Evolutionary conservation across 257 asterid genomes (phyloP), one percentile per base, ranked within the genome.

Genomic region (Ligustrum vulgare): DNA sequence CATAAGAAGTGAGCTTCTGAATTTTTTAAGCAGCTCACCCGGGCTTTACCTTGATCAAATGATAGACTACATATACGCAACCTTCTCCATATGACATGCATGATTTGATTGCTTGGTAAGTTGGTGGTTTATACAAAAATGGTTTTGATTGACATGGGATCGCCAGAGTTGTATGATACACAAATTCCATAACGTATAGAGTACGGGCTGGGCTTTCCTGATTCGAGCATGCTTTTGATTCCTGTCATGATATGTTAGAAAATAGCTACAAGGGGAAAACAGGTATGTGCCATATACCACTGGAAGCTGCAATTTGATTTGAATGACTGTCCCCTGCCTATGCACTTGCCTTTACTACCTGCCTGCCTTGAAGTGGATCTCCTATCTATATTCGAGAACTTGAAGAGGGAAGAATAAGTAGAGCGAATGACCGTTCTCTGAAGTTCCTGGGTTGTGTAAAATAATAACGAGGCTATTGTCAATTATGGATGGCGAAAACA

Each of bases 101-200:
- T n/a, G 20, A 12, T 36, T 62, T 62, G 70, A 23, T 23, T 25
- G 4, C 51, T 56, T 56, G 37, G 22, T 18, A 18, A 20, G 33
- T 9, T 22, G 35, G 25, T 15, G n/a, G 68, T 28, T 7, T 36
- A 28, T 64, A 49, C 23, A 9, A 11, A 41, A 39, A 70, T 43
- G 64, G 64, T 43, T 70, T 16, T n/a, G 62, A 51, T 51, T 15
- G 23, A 51, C 65, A 11, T n/a, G 65, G 65, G 65, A 58, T n/a
- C 6, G 25, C 62, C 8, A n/a, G 65, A 22, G 65, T 3, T 22
- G 62, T 58, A 58, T 13, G 62, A n/a, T 15, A 51, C 20, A 1
- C 13, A 58, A 10, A 58, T 58, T 20, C 13, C 65, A 20, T 20
- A 58, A 58, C 0, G 33, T 22, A 9, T 22, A 22, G 32, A 58